Conservation (phyloP, 1,139 yeast genomes). For the Candida frijolesensis region DNA sequence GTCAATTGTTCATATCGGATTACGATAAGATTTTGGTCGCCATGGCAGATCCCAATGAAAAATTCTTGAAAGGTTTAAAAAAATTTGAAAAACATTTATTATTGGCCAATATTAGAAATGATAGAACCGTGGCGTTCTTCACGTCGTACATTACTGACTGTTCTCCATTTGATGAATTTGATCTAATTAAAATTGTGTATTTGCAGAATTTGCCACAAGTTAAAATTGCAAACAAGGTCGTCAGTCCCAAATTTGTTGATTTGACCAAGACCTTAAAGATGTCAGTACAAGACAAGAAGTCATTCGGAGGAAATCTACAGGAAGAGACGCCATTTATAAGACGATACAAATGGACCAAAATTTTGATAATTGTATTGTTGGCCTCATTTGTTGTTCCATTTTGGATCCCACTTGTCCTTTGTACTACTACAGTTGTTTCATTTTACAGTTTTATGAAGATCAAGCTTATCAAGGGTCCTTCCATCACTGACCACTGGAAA, state of each 20-base stretch:
- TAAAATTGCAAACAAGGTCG: constrained; percentile 32
- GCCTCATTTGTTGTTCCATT: constrained; percentile 47
- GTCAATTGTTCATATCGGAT: constrained; percentile 65
- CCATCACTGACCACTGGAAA: constrained; percentile 35
- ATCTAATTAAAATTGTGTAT: constrained; percentile 40
- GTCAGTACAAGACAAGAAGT: constrained; percentile 18
- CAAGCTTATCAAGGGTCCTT: constrained; percentile 25
- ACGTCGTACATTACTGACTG: constrained; percentile 54
- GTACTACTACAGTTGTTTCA: constrained; percentile 40
- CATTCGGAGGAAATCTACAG: constrained; percentile 32
- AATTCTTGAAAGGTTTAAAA: constrained; percentile 56
- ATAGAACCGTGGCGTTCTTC: constrained; percentile 59
- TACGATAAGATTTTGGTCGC: constrained; percentile 45
- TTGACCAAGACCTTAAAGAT: constrained; percentile 32
- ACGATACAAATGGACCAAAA: constrained; percentile 29
- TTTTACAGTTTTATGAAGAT: constrained; percentile 40
- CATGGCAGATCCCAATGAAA: constrained; percentile 57
- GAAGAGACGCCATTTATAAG: constrained; percentile 43
- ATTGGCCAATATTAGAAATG: constrained; percentile 78
- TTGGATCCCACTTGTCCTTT: constrained; percentile 56
- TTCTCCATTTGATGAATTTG: constrained; percentile 52
- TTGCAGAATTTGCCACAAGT: constrained; percentile 38
- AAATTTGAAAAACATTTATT: constrained; percentile 58
- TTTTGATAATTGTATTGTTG: constrained; percentile 31
- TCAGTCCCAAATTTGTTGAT: constrained; percentile 60